phyloP scores from a whole-genome alignment of 495 filamentous ascomycete species.

The Neurospora sp. region DNA sequence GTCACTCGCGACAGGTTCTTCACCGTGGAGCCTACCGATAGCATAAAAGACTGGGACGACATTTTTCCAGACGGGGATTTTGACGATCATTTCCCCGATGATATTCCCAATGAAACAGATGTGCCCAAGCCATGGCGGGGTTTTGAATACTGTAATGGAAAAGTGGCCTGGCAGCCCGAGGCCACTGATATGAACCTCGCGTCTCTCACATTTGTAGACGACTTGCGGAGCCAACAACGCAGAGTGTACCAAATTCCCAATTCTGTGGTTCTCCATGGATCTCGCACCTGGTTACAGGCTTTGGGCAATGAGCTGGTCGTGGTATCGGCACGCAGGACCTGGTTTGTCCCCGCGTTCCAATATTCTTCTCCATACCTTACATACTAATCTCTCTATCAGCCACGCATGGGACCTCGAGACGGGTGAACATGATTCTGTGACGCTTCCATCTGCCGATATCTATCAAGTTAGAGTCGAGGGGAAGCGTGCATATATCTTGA shows the following conservation, averaged over 20 bases:
- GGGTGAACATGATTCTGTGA: neutral
- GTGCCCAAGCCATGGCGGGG: too few species aligned
- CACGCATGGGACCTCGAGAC: slow-evolving; percentile 10
- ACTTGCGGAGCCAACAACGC: slow-evolving; percentile 15
- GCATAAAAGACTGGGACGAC: neutral
- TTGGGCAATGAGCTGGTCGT: slow-evolving; percentile 24
- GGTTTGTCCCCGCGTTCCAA: slow-evolving; percentile 14
- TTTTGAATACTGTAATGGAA: slow-evolving; percentile 14
- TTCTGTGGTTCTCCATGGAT: neutral
- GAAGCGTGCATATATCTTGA: neutral
- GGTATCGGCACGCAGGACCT: slow-evolving; percentile 2
- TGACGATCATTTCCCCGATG: neutral
- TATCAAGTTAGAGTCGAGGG: neutral
- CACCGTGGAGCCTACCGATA: neutral
- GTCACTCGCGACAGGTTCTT: neutral
- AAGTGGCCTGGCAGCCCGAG: slow-evolving; percentile 18
- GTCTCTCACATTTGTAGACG: slow-evolving; percentile 15
- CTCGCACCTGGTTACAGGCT: neutral
- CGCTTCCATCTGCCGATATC: neutral
- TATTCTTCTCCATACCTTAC: neutral
- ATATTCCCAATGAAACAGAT: neutral
- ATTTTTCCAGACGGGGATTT: neutral
- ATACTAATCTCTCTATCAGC: slow-evolving; percentile 5
- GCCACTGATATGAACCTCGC: neutral
- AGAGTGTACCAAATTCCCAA: slow-evolving; percentile 16